Percentiles rank a stretch among this genome's conserved stretches.
These are phyloP conservation scores for Scorias spongiosa DNA, from an alignment of 2,329 filamentous ascomycete species.

Conservation along the genomic window DNA sequence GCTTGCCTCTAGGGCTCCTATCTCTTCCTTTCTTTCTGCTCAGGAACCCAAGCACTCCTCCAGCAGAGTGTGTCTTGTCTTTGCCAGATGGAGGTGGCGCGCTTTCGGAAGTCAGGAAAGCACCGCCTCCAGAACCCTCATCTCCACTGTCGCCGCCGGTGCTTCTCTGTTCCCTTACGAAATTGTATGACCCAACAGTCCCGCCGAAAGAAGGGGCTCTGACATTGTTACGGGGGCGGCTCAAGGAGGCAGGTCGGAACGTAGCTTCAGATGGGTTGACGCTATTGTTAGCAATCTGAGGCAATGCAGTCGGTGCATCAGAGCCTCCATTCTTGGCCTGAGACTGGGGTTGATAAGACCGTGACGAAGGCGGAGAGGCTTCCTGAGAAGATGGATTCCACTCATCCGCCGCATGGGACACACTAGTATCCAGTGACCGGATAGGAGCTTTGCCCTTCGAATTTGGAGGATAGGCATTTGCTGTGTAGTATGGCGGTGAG, in stretches of 20 bases:
- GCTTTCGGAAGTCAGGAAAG: neutral
- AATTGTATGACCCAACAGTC: conserved; percentile 38
- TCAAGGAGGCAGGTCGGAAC: conserved; percentile 4
- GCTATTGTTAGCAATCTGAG: neutral
- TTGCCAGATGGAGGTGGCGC: neutral
- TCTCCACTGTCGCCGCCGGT: neutral
- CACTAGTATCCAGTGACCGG: neutral
- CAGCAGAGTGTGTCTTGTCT: neutral
- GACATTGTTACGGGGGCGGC: conserved; percentile 43
- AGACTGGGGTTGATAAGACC: no score
- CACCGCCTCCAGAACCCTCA: neutral
- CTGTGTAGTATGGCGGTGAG: neutral
- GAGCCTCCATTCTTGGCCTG: neutral
- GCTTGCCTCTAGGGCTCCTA: conserved; percentile 84
- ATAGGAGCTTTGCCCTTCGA: neutral
- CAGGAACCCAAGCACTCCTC: conserved; percentile 77
- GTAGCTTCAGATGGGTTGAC: neutral
- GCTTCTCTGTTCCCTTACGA: neutral
- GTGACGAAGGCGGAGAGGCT: neutral
- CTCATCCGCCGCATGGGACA: neutral
- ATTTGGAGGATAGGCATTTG: neutral
- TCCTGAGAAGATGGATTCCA: neutral
- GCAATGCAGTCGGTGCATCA: neutral
- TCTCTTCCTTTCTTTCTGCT: conserved; percentile 79
- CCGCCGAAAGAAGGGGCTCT: conserved; percentile 64